phyloP scores from a whole-genome alignment of 2,329 filamentous ascomycete species.

The Epicoccum sorghinum region DNA sequence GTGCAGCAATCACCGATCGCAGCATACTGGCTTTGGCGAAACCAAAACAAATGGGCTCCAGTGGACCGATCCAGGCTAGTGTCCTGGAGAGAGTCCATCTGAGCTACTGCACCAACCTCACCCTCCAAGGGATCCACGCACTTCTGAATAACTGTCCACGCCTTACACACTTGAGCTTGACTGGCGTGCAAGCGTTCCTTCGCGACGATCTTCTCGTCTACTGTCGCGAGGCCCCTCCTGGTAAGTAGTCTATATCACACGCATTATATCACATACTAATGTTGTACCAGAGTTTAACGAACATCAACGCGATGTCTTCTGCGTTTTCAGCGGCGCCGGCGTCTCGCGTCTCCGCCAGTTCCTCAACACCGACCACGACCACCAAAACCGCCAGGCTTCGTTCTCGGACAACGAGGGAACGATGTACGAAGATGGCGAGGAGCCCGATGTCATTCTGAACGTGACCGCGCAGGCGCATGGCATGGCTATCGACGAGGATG shows the following conservation, averaged over 20 bases:
- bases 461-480: conserved; percentile 45
- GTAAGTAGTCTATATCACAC: conserved; percentile 50
- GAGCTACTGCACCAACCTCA: conserved; percentile 89
- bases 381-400: conserved; percentile 23
- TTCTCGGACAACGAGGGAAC: conserved; percentile 35
- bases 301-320: conserved; percentile 94
- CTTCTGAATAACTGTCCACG: conserved; percentile 90
- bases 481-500: conserved; percentile 52
- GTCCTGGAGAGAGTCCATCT: conserved; percentile 90
- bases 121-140: conserved; percentile 80
- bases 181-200: conserved; percentile 89
- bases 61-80: conserved; percentile 65
- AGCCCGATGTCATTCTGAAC: conserved; percentile 42
- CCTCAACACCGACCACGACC: conserved; percentile 63
- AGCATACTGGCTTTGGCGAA: conserved; percentile 86
- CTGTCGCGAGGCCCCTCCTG: conserved; percentile 81
- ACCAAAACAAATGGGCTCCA: conserved; percentile 61
- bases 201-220: conserved; percentile 82
- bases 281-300: conserved; percentile 78
- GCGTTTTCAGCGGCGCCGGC: conserved; percentile 90
- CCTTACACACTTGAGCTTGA: conserved; percentile 91
- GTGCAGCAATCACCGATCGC: conserved; percentile 83
- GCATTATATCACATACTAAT: background rate
- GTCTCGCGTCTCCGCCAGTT: conserved; percentile 79
- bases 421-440: conserved; percentile 41